These are phyloP conservation scores for Candida nemodendra DNA, from an alignment of 805 yeast species.

Conservation along the genomic window DNA sequence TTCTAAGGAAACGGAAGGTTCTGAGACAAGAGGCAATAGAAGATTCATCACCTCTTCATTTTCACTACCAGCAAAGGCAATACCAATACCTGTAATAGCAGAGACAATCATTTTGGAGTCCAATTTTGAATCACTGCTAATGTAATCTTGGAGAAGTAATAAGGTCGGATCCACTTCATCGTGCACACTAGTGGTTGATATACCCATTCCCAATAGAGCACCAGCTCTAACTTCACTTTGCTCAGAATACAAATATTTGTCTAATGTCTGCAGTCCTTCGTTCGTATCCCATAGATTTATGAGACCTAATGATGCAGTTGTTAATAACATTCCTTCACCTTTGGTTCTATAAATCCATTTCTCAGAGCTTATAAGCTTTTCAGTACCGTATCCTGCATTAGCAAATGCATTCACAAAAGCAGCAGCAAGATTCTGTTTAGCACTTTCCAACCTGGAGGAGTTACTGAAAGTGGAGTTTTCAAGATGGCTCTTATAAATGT, in stretches of 20 bases:
- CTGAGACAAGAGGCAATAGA: slow-evolving; percentile 79
- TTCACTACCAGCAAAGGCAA: slow-evolving; percentile 92
- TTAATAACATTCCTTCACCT: slow-evolving; percentile 85
- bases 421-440: slow-evolving; percentile 91
- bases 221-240: slow-evolving; percentile 94
- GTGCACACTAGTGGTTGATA: slow-evolving; percentile 87
- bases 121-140: slow-evolving; percentile 42
- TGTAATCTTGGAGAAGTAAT: slow-evolving; percentile 78
- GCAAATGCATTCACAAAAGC: slow-evolving; percentile 91
- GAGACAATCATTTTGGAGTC: slow-evolving; percentile 69
- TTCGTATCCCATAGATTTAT: slow-evolving; percentile 87
- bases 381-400: slow-evolving; percentile 88
- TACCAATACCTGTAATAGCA: slow-evolving; percentile 87
- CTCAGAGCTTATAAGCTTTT: slow-evolving; percentile 73
- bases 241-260: slow-evolving; percentile 80
- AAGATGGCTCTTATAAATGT: slow-evolving; percentile 85
- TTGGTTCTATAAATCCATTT: slow-evolving; percentile 89
- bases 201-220: slow-evolving; percentile 92
- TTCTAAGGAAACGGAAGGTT: slow-evolving; percentile 71
- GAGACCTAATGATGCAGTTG: slow-evolving; percentile 90
- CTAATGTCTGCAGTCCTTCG: slow-evolving; percentile 87
- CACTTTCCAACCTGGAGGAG: slow-evolving; percentile 71
- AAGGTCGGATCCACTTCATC: slow-evolving; percentile 94
- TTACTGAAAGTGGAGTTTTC: slow-evolving; percentile 62
- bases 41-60: slow-evolving; percentile 79